phyloP scores from a whole-genome alignment of 176 grass and related monocot species.

The Luzula sylvatica region DNA sequence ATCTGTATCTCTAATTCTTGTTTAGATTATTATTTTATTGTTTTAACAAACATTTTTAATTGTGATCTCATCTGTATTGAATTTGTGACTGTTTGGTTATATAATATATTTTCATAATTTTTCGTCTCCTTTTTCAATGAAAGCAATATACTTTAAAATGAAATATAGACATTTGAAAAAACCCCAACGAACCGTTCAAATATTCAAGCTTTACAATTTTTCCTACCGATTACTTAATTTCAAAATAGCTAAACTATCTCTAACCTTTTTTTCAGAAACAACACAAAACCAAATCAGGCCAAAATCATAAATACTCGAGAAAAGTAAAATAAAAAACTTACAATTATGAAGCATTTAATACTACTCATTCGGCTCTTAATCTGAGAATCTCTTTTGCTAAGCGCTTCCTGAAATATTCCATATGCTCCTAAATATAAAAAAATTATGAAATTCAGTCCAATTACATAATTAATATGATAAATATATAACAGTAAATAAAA shows the following conservation, averaged over 20 bases:
- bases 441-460: too few relatives aligned
- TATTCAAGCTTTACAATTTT: neutral
- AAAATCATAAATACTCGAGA: constrained; percentile 1
- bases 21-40: too few relatives aligned
- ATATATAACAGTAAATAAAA: neutral
- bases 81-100: too few relatives aligned
- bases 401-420: constrained; percentile 73
- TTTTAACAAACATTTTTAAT: too few relatives aligned
- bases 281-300: neutral
- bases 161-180: neutral
- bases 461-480: neutral
- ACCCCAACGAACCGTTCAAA: neutral
- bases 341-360: neutral
- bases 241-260: constrained; percentile 9
- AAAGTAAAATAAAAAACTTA: constrained; percentile 1
- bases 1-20: neutral
- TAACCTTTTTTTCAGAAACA: neutral
- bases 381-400: constrained; percentile 72
- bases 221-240: neutral
- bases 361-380: constrained; percentile 59
- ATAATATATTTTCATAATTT: too few relatives aligned
- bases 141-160: neutral
- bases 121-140: neutral
- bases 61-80: too few relatives aligned
- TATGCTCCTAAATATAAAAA: constrained; percentile 37